Percentiles rank a stretch among this genome's conserved stretches.
phyloP scores from a whole-genome alignment of 768 basidiomycete species.

The Jaapia argillacea region DNA sequence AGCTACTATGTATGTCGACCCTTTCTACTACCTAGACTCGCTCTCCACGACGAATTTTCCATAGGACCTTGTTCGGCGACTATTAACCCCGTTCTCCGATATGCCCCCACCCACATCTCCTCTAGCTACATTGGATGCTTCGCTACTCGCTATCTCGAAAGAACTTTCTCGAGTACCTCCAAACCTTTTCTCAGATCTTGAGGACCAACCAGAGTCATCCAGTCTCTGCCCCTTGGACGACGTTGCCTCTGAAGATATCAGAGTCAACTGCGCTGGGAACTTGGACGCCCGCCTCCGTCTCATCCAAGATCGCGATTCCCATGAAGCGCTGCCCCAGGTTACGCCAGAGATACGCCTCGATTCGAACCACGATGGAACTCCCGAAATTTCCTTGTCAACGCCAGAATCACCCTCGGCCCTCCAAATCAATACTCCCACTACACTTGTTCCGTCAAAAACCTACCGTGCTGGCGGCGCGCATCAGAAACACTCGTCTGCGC shows the following conservation, averaged over 20 bases:
- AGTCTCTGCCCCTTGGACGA: slow-evolving; percentile 40
- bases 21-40: not conserved
- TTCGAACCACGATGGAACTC: slow-evolving; percentile 6
- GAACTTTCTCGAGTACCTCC: slow-evolving; percentile 47
- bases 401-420: slow-evolving; percentile 18
- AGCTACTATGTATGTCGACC: slow-evolving; percentile 71
- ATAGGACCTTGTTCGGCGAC: slow-evolving; percentile 60
- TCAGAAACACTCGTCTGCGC: slow-evolving; percentile 47
- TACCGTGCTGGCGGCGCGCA: slow-evolving; percentile 39
- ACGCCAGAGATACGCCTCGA: slow-evolving; percentile 32
- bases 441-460: slow-evolving; percentile 36
- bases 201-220: slow-evolving; percentile 38
- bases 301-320: slow-evolving; percentile 23
- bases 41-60: slow-evolving; percentile 3
- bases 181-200: slow-evolving; percentile 37
- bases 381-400: slow-evolving; percentile 26
- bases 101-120: slow-evolving; percentile 32
- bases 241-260: slow-evolving; percentile 33
- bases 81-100: slow-evolving; percentile 43
- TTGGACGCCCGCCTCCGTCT: slow-evolving; percentile 43
- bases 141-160: slow-evolving; percentile 38
- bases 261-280: slow-evolving; percentile 36
- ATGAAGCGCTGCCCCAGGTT: slow-evolving; percentile 11
- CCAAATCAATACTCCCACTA: slow-evolving; percentile 18
- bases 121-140: slow-evolving; percentile 32